Conservation (phyloP, 495 filamentous ascomycete genomes). For the Rusavskia elegans region DNA sequence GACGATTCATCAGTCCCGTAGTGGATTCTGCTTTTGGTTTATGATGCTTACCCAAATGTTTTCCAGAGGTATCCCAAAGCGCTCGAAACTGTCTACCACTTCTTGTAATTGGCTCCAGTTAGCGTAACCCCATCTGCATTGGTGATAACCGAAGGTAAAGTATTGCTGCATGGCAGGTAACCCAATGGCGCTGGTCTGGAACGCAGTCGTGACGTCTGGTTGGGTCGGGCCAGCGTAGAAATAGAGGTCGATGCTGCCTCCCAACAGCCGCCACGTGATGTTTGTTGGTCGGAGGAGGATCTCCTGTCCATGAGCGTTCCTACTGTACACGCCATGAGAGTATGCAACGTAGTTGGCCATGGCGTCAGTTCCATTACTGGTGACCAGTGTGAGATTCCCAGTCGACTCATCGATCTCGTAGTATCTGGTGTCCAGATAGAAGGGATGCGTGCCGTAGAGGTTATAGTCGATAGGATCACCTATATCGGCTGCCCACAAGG, state of each 20-base stretch:
- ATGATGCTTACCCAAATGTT: conserved; percentile 43
- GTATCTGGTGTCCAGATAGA: conserved; percentile 51
- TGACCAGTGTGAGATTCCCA: conserved; percentile 35
- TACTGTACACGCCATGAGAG: conserved; percentile 45
- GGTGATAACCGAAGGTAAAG: conserved; percentile 45
- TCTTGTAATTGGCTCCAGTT: conserved; percentile 39
- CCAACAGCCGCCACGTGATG: conserved; percentile 61
- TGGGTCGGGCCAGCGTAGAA: conserved; percentile 45
- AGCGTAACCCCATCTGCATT: conserved; percentile 49
- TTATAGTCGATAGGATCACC: conserved; percentile 43
- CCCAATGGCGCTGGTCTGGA: conserved; percentile 37
- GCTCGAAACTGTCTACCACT: conserved; percentile 41
- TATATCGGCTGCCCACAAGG: conserved; percentile 57
- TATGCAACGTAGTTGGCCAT: conserved; percentile 40
- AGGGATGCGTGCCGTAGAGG: conserved; percentile 44
- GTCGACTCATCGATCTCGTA: conserved; percentile 35
- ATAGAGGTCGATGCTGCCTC: conserved; percentile 46
- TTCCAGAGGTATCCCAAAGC: conserved; percentile 45
- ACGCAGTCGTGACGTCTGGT: conserved; percentile 39
- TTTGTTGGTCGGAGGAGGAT: conserved; percentile 45
- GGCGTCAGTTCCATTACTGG: conserved; percentile 36
- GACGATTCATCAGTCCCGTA: neutral
- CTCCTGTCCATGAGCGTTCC: conserved; percentile 63
- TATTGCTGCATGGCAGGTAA: conserved; percentile 50
- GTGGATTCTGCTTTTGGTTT: neutral